Conservation (phyloP, 441 rosid species). For the Pelargonium citronellum region DNA sequence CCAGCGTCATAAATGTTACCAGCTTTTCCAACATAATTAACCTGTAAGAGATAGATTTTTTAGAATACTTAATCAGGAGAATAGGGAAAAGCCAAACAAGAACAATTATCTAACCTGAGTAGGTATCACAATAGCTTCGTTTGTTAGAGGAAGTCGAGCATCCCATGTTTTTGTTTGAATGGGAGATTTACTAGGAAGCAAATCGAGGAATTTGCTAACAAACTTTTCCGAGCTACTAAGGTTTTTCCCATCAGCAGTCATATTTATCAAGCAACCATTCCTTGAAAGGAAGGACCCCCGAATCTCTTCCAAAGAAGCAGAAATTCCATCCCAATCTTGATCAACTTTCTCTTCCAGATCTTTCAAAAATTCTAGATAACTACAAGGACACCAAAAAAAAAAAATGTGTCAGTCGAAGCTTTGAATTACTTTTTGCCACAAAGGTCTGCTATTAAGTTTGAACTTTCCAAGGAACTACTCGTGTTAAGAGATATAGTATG, state of each 20-base stretch:
- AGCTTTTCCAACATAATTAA: slow-evolving; percentile 94
- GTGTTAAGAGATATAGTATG: not conserved
- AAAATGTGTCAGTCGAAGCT: slow-evolving; percentile 18
- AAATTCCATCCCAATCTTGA: slow-evolving; percentile 79
- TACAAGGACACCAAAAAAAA: slow-evolving; percentile 24
- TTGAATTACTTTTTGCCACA: not conserved
- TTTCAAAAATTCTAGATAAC: slow-evolving; percentile 77
- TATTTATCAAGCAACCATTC: slow-evolving; percentile 72
- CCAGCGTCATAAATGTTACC: slow-evolving; percentile 68
- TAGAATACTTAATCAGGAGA: slow-evolving; percentile 1
- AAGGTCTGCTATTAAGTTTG: not conserved
- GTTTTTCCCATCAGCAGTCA: slow-evolving; percentile 80
- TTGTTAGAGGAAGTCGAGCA: slow-evolving; percentile 50
- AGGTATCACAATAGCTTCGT: slow-evolving; percentile 87
- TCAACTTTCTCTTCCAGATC: slow-evolving; percentile 74
- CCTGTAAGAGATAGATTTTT: slow-evolving; percentile 40
- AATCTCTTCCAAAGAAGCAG: slow-evolving; percentile 82
- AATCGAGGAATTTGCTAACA: slow-evolving; percentile 70
- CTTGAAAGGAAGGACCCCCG: slow-evolving; percentile 66
- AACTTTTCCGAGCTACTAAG: slow-evolving; percentile 49
- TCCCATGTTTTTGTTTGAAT: slow-evolving; percentile 43
- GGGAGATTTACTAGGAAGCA: slow-evolving; percentile 60
- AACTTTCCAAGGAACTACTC: not conserved
- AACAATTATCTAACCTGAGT: slow-evolving; percentile 56
- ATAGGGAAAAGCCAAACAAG: not conserved